A percentile compares a stretch with the other conserved stretches of the same genome.
Evolutionary conservation across 768 basidiomycete species (phyloP).

Genomic region (Rhodotorula sphaerocarpa): DNA sequence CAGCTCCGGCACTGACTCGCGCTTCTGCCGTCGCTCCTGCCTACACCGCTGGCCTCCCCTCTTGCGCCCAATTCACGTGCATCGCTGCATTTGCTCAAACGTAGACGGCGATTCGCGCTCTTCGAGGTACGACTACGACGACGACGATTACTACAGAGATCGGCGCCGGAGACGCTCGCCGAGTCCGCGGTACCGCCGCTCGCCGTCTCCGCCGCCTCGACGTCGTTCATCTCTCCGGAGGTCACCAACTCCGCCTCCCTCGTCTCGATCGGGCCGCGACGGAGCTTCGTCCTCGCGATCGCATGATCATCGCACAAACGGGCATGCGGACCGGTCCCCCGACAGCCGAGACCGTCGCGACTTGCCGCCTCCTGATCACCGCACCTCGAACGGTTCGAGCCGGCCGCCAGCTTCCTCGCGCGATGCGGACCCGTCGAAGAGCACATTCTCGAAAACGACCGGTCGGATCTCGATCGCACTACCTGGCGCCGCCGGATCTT

Average conservation of each 20-base stretch:
- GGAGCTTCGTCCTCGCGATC: not conserved
- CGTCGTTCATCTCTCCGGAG: not conserved
- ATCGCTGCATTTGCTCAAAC: no score
- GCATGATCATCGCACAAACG: not conserved
- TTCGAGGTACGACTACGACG: slow-evolving; percentile 6
- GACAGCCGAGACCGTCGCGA: not conserved
- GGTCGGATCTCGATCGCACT: not conserved
- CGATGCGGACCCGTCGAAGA: not conserved
- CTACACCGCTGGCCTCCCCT: no score
- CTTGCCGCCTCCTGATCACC: not conserved
- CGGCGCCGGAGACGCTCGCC: not conserved
- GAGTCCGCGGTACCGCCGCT: not conserved
- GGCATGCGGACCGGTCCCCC: not conserved
- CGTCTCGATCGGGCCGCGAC: not conserved
- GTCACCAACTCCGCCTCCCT: not conserved
- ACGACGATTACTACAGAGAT: not conserved
- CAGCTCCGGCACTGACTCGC: no score
- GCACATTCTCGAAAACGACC: not conserved
- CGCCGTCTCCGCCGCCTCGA: not conserved
- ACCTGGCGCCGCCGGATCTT: not conserved
- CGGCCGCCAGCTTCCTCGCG: not conserved
- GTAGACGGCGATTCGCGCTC: no score
- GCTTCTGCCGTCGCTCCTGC: no score
- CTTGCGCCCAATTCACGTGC: no score
- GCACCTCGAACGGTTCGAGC: not conserved